These are phyloP conservation scores for Trichoderma breve DNA, from an alignment of 2,329 filamentous ascomycete genomes.

Conservation along the genomic window DNA sequence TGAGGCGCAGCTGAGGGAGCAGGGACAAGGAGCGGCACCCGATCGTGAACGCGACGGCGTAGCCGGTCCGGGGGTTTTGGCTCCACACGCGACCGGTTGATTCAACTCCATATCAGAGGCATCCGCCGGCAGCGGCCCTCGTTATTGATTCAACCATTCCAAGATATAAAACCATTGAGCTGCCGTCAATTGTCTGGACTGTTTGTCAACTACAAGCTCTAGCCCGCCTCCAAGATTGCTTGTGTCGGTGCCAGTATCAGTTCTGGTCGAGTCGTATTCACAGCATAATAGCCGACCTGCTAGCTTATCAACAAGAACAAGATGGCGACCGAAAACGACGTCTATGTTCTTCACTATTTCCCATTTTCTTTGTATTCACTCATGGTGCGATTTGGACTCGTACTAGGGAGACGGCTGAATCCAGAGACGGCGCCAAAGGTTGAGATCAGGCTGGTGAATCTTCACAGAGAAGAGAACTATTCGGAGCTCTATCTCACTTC, in stretches of 20 bases:
- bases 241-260: background rate
- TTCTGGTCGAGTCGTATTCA: background rate
- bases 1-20: conserved; percentile 5
- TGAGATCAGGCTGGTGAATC: conserved; percentile 29
- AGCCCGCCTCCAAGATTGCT: background rate
- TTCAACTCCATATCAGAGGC: background rate
- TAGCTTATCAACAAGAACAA: background rate
- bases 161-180: background rate
- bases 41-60: conserved; percentile 12
- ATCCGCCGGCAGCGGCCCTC: background rate
- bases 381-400: conserved; percentile 32
- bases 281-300: no score
- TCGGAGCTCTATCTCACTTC: conserved; percentile 30
- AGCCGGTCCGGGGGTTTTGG: background rate
- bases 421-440: conserved; percentile 28
- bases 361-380: conserved; percentile 34
- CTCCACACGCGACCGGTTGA: background rate
- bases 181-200: background rate
- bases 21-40: conserved; percentile 1
- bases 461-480: conserved; percentile 30
- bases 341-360: conserved; percentile 33
- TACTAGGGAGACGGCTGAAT: conserved; percentile 28
- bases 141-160: background rate
- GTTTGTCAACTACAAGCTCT: background rate
- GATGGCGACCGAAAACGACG: background rate